These are phyloP conservation scores for Stagonosporopsis chrysanthemi DNA, from an alignment of 2,329 filamentous ascomycete species.

Conservation along the genomic window DNA sequence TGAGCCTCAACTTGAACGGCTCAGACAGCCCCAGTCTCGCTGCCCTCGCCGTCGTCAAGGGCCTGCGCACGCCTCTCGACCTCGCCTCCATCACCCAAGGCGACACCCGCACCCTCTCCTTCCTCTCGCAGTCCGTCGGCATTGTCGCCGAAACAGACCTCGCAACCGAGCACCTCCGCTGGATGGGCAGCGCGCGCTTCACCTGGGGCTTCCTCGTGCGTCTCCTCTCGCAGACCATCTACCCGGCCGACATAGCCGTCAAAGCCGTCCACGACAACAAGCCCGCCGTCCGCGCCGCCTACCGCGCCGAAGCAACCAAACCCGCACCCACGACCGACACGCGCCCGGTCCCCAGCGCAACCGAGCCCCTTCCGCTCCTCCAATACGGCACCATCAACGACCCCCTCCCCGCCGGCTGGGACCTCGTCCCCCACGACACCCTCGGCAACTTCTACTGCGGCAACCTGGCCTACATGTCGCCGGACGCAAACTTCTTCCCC, in stretches of 20 bases:
- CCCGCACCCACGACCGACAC: conserved; percentile 33
- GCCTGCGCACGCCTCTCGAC: conserved; percentile 82
- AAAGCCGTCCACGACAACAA: conserved; percentile 85
- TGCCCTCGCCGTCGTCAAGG: conserved; percentile 86
- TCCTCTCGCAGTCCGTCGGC: conserved; percentile 88
- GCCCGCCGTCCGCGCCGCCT: conserved; percentile 74
- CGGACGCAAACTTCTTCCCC: conserved; percentile 86
- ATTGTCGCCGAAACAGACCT: conserved; percentile 91
- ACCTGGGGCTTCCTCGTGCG: conserved; percentile 83
- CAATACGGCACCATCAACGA: conserved; percentile 83
- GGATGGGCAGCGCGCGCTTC: conserved; percentile 90
- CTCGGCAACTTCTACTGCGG: conserved; percentile 93
- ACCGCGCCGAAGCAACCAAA: conserved; percentile 54
- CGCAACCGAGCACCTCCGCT: conserved; percentile 87
- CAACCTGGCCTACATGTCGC: conserved; percentile 93
- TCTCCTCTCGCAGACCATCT: conserved; percentile 76
- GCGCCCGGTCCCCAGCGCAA: conserved; percentile 29
- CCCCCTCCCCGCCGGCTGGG: conserved; percentile 78
- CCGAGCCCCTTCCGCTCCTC: conserved; percentile 69
- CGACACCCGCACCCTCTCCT: conserved; percentile 76
- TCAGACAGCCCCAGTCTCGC: conserved; percentile 77
- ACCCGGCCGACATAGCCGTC: conserved; percentile 87
- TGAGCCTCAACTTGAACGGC: conserved; percentile 89
- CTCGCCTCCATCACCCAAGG: conserved; percentile 88
- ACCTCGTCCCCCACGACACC: conserved; percentile 74